phyloP scores from a whole-genome alignment of 371 early-diverging fungal genomes.

The Choanephora cucurbitarum region DNA sequence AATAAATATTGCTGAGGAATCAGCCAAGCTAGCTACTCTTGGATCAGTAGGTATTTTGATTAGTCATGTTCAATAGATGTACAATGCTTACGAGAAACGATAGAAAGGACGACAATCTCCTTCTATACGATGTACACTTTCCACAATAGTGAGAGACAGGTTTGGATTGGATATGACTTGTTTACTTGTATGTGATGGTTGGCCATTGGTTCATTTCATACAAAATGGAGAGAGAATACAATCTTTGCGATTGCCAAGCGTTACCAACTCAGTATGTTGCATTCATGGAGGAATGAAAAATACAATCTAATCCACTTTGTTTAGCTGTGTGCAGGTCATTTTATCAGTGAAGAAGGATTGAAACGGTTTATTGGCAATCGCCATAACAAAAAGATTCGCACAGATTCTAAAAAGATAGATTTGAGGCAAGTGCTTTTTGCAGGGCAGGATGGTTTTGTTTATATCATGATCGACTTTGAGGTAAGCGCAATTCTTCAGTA shows the following conservation, averaged over 20 bases:
- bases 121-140: conserved; percentile 40
- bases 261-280: conserved; percentile 43
- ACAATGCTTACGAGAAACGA: neutral
- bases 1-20: conserved; percentile 42
- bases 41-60: conserved; percentile 24
- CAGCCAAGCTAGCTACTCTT: conserved; percentile 30
- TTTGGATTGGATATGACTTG: conserved; percentile 37
- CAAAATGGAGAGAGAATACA: conserved; percentile 32
- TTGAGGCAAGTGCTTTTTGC: conserved; percentile 42
- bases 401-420: conserved; percentile 13
- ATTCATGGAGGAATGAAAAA: neutral
- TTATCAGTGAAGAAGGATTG: conserved; percentile 22
- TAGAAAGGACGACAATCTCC: conserved; percentile 37
- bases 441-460: conserved; percentile 47
- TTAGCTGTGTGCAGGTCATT: conserved; percentile 50
- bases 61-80: too few species aligned
- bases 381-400: conserved; percentile 2
- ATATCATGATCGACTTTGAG: conserved; percentile 46
- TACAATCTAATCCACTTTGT: neutral
- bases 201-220: conserved; percentile 46
- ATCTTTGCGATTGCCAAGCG: conserved; percentile 32
- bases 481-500: conserved; percentile 15
- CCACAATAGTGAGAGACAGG: conserved; percentile 37
- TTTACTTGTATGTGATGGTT: conserved; percentile 46
- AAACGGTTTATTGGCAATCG: conserved; percentile 5